A percentile compares a stretch with the other conserved stretches of the same genome.
Evolutionary conservation across 371 early-diverging fungal genomes (phyloP).

Genomic region (Rhizomucor miehei): DNA sequence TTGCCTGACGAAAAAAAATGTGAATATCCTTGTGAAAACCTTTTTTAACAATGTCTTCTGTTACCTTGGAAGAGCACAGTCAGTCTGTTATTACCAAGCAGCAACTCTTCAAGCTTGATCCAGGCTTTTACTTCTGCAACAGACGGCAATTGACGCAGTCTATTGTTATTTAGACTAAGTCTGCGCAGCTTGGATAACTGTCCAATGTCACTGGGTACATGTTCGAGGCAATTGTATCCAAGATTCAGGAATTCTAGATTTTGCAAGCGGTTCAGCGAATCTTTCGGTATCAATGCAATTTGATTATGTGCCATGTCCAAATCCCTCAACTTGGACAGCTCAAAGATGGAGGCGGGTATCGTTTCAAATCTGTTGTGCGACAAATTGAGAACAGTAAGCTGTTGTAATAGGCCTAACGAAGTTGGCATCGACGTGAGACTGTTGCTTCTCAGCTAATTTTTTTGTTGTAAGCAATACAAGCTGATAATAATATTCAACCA

Average conservation of each 20-base stretch:
- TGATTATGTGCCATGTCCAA: conserved; percentile 52
- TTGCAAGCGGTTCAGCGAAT: conserved; percentile 20
- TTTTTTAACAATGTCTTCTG: too few species aligned
- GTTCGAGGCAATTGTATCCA: conserved; percentile 56
- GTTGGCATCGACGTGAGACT: conserved; percentile 47
- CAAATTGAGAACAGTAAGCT: conserved; percentile 43
- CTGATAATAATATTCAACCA: too few species aligned
- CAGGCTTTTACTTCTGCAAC: conserved; percentile 23
- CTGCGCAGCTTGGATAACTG: conserved; percentile 49
- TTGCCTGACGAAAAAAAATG: conserved; percentile 11
- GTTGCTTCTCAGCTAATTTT: conserved; percentile 55
- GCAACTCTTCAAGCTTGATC: conserved; percentile 49
- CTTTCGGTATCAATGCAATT: conserved; percentile 26
- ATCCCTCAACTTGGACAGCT: conserved; percentile 40
- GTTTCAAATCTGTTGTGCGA: conserved; percentile 46
- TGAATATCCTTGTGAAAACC: conserved; percentile 4
- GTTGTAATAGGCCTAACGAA: conserved; percentile 36
- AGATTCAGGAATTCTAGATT: conserved; percentile 60
- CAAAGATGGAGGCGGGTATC: conserved; percentile 43
- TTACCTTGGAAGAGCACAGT: conserved; percentile 25
- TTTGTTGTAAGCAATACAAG: neutral
- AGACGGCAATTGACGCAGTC: conserved; percentile 44
- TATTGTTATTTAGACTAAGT: conserved; percentile 55
- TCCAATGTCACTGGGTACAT: conserved; percentile 47
- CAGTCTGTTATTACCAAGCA: conserved; percentile 48